Evolutionary conservation across 2,329 filamentous ascomycete species (phyloP), one percentile per base, ranked within the genome.

Genomic region (Nakataea oryzae): DNA sequence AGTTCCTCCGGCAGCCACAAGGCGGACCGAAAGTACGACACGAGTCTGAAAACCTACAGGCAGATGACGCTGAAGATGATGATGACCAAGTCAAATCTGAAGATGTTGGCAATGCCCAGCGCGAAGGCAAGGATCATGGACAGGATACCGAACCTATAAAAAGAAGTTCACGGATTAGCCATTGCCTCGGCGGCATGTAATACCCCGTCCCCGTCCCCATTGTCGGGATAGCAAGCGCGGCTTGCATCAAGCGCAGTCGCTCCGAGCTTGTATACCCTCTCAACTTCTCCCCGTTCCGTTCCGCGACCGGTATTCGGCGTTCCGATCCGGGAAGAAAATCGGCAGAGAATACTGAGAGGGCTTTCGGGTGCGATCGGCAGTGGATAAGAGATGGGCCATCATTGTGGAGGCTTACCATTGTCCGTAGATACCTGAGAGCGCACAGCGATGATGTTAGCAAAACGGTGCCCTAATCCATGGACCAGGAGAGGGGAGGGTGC

Each of bases 71-170:
- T 76, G 67, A 85, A 82, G 65, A 80, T 74, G 70, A 85, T 78
- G 70, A 79, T 72, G 62, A 78, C 61, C 32, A 74, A 69, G 65
- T 77, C 69, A 64, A 82, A 74, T 64, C 81, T 80, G 72, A 89
- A 87, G 73, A 89, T 81, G 74, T 86, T 86, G 66, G 86, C 82
- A 67, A 89, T 86, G 64, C 86, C 87, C 2, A 87, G 79, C 63
- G 86, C 87, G 69, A 89, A 80, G 77, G 86, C 88, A 63, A 89
- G 79, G 68, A 89, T 83, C 81, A 89, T 88, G 74, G 83, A 86
- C 69, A 89, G 71, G 64, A 89, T 86, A 65, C 86, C 86, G 66
- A 87, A 81, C 86, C 86, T 89, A 71, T 67, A 21, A 9, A 29
- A 47, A 55, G 47, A 63, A 63, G n/a, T 58, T 54, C 59, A 61